Percentiles rank a stretch among this genome's conserved stretches.
Conservation (phyloP, 1,139 yeast species). For the Diutina siamensis region DNA sequence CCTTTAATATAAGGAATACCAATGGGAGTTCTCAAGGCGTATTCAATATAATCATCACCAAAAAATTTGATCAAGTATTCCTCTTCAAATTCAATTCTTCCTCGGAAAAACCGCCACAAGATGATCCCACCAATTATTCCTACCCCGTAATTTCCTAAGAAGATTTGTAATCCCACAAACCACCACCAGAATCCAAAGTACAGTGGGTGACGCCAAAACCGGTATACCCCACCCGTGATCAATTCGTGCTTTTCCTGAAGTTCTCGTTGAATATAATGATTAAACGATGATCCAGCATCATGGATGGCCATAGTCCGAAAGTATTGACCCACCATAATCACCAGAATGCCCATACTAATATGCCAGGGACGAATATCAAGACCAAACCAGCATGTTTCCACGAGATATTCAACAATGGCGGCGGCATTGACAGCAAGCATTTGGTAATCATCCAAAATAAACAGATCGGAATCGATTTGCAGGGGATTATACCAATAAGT, state of each 20-base stretch:
- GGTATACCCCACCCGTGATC: conserved; percentile 66
- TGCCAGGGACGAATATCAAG: too few species aligned
- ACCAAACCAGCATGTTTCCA: neutral
- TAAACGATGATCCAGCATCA: conserved; percentile 81
- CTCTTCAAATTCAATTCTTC: conserved; percentile 66
- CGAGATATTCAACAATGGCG: neutral
- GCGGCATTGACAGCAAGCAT: neutral
- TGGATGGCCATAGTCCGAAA: conserved; percentile 71
- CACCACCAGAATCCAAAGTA: conserved; percentile 89
- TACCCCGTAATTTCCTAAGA: conserved; percentile 43
- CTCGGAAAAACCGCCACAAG: conserved; percentile 56
- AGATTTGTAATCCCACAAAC: conserved; percentile 77
- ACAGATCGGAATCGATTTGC: conserved; percentile 64
- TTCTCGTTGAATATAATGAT: conserved; percentile 57
- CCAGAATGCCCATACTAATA: conserved; percentile 30
- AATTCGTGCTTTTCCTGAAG: conserved; percentile 45
- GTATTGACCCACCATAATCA: conserved; percentile 50
- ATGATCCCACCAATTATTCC: conserved; percentile 34
- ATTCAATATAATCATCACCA: conserved; percentile 48
- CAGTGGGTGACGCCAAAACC: conserved; percentile 69
- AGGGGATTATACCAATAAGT: conserved; percentile 65
- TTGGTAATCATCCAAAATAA: conserved; percentile 48
- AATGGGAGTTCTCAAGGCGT: conserved; percentile 37
- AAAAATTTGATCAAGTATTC: conserved; percentile 51
- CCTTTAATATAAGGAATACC: conserved; percentile 41